Evolutionary conservation across 2,329 filamentous ascomycete genomes (phyloP).

Genomic region (Chrysoporthe deuterocubensis): DNA sequence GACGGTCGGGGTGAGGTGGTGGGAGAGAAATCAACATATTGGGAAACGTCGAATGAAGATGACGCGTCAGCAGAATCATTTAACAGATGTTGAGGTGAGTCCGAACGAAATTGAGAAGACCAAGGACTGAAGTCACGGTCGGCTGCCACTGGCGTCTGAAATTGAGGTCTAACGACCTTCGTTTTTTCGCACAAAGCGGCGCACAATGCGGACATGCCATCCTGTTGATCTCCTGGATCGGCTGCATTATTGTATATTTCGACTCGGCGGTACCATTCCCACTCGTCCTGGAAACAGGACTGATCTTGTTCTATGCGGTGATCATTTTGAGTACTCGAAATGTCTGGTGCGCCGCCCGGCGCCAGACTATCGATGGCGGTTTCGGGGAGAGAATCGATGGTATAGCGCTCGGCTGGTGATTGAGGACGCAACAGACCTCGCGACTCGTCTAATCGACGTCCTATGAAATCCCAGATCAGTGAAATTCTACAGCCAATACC

Average conservation of each 20-base stretch:
- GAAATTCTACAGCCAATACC: no score
- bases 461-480: not conserved
- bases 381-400: not conserved
- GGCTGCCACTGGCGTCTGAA: not conserved
- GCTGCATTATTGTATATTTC: conserved; percentile 8
- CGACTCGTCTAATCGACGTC: not conserved
- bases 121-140: not conserved
- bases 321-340: conserved; percentile 6
- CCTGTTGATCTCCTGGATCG: not conserved
- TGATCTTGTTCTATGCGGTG: conserved; percentile 17
- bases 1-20: not conserved
- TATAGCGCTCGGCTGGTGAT: not conserved
- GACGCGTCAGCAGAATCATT: not conserved
- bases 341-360: conserved; percentile 17
- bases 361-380: conserved; percentile 9
- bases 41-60: not conserved
- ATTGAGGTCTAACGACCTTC: no score
- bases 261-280: not conserved
- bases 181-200: conserved; percentile 7
- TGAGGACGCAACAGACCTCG: not conserved
- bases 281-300: conserved; percentile 10
- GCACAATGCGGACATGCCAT: conserved; percentile 4
- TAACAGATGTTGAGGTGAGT: not conserved
- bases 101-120: not conserved
- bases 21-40: not conserved